Conservation (phyloP, 805 yeast genomes). For the Candida maesae region DNA sequence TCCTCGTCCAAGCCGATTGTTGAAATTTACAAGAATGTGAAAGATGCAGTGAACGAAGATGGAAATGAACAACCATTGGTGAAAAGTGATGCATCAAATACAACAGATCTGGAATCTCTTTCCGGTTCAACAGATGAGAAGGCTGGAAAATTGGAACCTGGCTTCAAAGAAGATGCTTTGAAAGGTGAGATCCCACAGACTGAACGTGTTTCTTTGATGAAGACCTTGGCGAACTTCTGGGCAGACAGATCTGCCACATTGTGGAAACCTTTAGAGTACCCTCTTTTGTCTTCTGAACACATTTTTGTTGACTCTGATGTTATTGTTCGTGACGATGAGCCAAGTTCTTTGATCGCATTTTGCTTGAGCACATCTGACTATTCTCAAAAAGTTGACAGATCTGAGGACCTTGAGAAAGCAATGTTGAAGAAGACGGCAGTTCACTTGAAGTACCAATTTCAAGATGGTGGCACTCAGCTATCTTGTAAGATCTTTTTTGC, state of each 20-base stretch:
- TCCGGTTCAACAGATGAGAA: not conserved
- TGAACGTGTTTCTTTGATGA: slow-evolving; percentile 75
- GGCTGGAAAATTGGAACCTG: slow-evolving; percentile 14
- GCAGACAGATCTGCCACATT: slow-evolving; percentile 94
- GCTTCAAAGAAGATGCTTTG: slow-evolving; percentile 14
- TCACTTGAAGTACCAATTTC: slow-evolving; percentile 88
- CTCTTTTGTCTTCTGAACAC: slow-evolving; percentile 76
- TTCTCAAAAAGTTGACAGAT: slow-evolving; percentile 48
- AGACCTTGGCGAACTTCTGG: slow-evolving; percentile 88
- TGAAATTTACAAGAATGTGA: slow-evolving; percentile 82
- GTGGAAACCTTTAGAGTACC: slow-evolving; percentile 91
- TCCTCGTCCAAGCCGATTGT: slow-evolving; percentile 81
- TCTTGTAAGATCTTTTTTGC: slow-evolving; percentile 94
- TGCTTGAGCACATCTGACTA: slow-evolving; percentile 87
- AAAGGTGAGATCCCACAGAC: slow-evolving; percentile 36
- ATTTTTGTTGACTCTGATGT: slow-evolving; percentile 92
- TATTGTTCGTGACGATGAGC: slow-evolving; percentile 93
- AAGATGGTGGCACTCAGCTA: slow-evolving; percentile 75
- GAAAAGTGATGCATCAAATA: slow-evolving; percentile 13
- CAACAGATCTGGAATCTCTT: not conserved
- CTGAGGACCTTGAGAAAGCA: slow-evolving; percentile 48
- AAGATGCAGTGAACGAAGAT: slow-evolving; percentile 75
- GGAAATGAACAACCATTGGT: slow-evolving; percentile 31
- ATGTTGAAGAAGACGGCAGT: slow-evolving; percentile 83
- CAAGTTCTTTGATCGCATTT: slow-evolving; percentile 89